Conservation (phyloP, 1,139 yeast genomes). For the Pichia sp. region DNA sequence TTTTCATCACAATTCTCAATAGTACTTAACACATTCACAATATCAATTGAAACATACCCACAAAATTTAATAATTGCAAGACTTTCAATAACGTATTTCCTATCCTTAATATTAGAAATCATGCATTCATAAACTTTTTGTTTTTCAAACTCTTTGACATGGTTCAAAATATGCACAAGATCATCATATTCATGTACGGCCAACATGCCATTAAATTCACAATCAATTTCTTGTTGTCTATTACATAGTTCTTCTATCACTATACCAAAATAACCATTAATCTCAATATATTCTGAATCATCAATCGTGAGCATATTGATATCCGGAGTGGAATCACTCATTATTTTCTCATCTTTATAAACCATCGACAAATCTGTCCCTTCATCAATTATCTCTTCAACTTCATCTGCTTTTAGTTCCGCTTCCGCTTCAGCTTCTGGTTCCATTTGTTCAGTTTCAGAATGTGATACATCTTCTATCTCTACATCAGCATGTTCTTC, state of each 20-base stretch:
- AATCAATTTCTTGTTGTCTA: not conserved
- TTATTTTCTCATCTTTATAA: not conserved
- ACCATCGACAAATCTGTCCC: conserved; percentile 3
- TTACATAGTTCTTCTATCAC: conserved; percentile 4
- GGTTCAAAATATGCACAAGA: not conserved
- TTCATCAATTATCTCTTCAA: conserved; percentile 3
- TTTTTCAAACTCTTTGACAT: not conserved
- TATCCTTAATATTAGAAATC: not conserved
- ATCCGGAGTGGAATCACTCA: conserved; percentile 27
- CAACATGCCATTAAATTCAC: not conserved
- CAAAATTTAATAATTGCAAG: conserved; percentile 4
- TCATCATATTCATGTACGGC: not conserved
- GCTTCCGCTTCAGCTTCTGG: not conserved
- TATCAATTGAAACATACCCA: not conserved
- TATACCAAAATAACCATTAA: conserved; percentile 9
- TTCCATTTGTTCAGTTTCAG: not conserved
- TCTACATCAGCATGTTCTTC: not conserved
- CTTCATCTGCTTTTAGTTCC: not conserved
- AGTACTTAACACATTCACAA: not conserved
- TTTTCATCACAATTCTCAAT: not conserved
- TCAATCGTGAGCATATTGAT: conserved; percentile 20
- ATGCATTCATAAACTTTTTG: not conserved
- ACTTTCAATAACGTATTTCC: conserved; percentile 2
- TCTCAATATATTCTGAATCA: not conserved
- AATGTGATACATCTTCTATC: not conserved